These are phyloP conservation scores for Cnidoscolus chayamansa DNA, from an alignment of 441 rosid genomes.

Conservation along the genomic window DNA sequence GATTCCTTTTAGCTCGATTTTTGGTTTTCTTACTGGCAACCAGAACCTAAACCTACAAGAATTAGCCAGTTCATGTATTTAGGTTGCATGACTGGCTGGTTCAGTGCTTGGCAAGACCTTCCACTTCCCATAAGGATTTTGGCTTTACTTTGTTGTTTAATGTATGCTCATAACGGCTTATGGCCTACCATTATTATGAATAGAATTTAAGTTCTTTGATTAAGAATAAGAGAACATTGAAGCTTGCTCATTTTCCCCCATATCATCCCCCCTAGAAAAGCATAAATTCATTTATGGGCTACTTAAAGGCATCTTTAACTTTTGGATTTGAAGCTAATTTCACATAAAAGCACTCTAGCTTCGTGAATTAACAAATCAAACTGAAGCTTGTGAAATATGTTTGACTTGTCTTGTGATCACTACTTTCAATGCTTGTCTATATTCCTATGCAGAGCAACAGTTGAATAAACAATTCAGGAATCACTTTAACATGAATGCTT, in stretches of 20 bases:
- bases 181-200: background rate
- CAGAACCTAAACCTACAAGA: background rate
- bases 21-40: background rate
- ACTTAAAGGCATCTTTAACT: background rate
- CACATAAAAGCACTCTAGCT: background rate
- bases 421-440: background rate
- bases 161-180: background rate
- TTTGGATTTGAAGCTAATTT: background rate
- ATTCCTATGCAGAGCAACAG: background rate
- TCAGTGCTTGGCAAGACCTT: slow-evolving; percentile 11
- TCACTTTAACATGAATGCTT: slow-evolving; percentile 2
- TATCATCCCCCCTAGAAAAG: background rate
- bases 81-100: background rate
- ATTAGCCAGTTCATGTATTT: background rate
- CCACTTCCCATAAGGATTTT: background rate
- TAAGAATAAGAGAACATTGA: background rate
- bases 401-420: slow-evolving; percentile 1
- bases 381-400: slow-evolving; percentile 6
- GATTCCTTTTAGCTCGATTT: slow-evolving; percentile 1
- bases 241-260: background rate
- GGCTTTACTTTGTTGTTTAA: background rate
- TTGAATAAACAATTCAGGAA: background rate
- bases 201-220: background rate
- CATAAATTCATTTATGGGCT: background rate
- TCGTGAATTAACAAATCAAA: background rate